These are phyloP conservation scores for Marsdenia floribunda DNA, from an alignment of 257 asterid genomes.

Conservation along the genomic window DNA sequence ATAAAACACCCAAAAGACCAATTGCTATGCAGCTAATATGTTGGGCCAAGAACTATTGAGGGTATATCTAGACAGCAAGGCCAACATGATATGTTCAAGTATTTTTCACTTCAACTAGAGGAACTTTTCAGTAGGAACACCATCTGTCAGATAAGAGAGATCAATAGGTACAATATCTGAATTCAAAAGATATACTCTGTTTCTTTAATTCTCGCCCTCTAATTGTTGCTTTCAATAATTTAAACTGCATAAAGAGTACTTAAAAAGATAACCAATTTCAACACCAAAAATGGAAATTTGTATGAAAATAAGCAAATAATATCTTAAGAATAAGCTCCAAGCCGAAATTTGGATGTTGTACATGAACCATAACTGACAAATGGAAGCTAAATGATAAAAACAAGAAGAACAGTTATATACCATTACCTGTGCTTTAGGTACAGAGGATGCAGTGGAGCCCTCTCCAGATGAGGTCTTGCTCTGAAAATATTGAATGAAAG, in stretches of 20 bases:
- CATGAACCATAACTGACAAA: background rate
- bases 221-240: background rate
- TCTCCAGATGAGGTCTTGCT: conserved; percentile 50
- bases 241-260: background rate
- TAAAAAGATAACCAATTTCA: background rate
- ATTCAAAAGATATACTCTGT: background rate
- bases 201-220: background rate
- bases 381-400: background rate
- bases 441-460: conserved; percentile 53
- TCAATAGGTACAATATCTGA: background rate
- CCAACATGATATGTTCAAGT: background rate
- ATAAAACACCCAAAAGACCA: background rate
- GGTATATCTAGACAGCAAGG: background rate
- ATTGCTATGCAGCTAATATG: background rate
- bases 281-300: background rate
- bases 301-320: background rate
- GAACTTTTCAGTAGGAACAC: too few species aligned
- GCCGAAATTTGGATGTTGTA: background rate
- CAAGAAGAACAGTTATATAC: background rate
- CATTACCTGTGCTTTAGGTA: conserved; percentile 48
- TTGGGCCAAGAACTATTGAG: background rate
- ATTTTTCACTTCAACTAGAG: background rate
- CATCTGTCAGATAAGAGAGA: background rate
- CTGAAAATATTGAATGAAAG: conserved; percentile 24
- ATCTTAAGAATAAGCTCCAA: background rate